Evolutionary conservation across 2,329 filamentous ascomycete genomes (phyloP).

Genomic region (Ramularia endophylla): DNA sequence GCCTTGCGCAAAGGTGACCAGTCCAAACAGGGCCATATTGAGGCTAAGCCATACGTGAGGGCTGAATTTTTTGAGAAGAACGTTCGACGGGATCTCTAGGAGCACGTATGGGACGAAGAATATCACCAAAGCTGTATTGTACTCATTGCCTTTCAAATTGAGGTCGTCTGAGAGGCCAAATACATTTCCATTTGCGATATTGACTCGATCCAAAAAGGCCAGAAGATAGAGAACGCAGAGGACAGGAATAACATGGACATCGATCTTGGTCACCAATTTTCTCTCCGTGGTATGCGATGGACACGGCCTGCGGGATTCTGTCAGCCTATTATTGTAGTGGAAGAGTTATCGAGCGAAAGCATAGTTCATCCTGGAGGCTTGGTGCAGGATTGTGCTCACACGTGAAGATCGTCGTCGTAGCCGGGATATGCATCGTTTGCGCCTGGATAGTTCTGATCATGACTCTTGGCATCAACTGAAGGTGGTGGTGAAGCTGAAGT

Average conservation of each 20-base stretch:
- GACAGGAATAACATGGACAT: constrained; percentile 45
- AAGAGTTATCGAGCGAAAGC: too few species aligned
- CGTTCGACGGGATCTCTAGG: constrained; percentile 49
- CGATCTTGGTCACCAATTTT: constrained; percentile 40
- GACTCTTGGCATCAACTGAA: constrained; percentile 5
- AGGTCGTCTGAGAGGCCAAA: constrained; percentile 45
- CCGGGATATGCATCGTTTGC: constrained; percentile 7
- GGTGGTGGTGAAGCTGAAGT: neutral
- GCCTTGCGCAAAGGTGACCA: constrained; percentile 63
- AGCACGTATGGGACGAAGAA: constrained; percentile 50
- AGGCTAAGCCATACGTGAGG: constrained; percentile 47
- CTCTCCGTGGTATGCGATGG: constrained; percentile 46
- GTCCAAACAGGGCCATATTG: constrained; percentile 81
- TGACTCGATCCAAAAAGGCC: constrained; percentile 37
- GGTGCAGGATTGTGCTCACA: too few species aligned
- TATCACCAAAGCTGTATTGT: constrained; percentile 47
- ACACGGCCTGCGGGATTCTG: constrained; percentile 29
- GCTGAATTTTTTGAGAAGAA: constrained; percentile 47
- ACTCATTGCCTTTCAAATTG: constrained; percentile 36
- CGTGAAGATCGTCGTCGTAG: constrained; percentile 30
- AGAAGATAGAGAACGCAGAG: constrained; percentile 48
- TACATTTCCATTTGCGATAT: constrained; percentile 50
- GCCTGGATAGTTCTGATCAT: constrained; percentile 13
- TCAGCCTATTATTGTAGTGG: too few species aligned
- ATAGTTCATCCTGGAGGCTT: too few species aligned